phyloP scores from a whole-genome alignment of 768 basidiomycete species.

The Psilocybe cyanescens region DNA sequence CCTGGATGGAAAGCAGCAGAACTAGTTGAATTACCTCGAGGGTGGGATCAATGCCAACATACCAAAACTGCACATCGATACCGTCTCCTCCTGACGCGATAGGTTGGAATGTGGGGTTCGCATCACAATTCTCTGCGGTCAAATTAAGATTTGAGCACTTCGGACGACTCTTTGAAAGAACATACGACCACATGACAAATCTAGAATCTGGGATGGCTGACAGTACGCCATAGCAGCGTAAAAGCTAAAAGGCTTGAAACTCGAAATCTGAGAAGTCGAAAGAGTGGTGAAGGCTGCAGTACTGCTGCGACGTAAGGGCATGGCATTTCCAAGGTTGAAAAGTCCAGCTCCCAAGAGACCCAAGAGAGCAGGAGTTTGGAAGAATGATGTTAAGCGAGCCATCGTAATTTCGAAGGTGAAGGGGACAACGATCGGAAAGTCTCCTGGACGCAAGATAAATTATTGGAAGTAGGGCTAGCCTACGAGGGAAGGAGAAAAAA shows the following conservation, averaged over 20 bases:
- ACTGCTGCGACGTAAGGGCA: slow-evolving; percentile 10
- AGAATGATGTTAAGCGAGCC: slow-evolving; percentile 8
- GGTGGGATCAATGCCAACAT: slow-evolving; percentile 43
- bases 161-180: neutral
- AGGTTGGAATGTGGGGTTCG: slow-evolving; percentile 50
- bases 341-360: slow-evolving; percentile 3
- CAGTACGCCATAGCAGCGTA: slow-evolving; percentile 60
- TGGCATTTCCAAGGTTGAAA: slow-evolving; percentile 8
- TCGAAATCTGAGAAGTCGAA: slow-evolving; percentile 40
- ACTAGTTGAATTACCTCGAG: slow-evolving; percentile 28
- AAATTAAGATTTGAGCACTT: neutral
- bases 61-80: slow-evolving; percentile 45
- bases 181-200: slow-evolving; percentile 56
- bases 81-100: slow-evolving; percentile 56
- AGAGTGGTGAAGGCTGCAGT: slow-evolving; percentile 37
- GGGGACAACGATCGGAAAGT: slow-evolving; percentile 2
- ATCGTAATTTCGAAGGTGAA: neutral
- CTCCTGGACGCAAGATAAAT: slow-evolving; percentile 11
- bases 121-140: slow-evolving; percentile 44
- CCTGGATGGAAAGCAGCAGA: neutral
- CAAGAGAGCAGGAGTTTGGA: neutral
- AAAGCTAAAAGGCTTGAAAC: slow-evolving; percentile 50
- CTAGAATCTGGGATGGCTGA: slow-evolving; percentile 38
- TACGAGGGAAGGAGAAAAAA: slow-evolving; percentile 6
- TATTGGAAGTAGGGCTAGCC: slow-evolving; percentile 15